Evolutionary conservation across 2,329 filamentous ascomycete species (phyloP).

Genomic region (Ilyonectria robusta): DNA sequence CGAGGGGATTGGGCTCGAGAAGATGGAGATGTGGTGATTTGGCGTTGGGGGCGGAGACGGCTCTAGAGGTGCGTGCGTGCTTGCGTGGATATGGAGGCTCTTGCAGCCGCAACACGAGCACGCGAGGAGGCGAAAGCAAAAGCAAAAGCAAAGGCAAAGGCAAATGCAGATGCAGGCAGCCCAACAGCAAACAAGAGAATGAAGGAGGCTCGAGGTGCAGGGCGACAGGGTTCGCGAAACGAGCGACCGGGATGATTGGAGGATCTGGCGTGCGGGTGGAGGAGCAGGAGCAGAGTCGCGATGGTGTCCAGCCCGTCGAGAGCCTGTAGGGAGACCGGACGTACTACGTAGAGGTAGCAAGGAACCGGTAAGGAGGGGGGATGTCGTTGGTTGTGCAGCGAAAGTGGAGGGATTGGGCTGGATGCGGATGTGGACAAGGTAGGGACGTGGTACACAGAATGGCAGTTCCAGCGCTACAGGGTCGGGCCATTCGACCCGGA

Average conservation of each 20-base stretch:
- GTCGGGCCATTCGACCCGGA: not conserved
- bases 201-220: constrained; percentile 44
- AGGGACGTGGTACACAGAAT: constrained; percentile 11
- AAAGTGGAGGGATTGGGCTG: constrained; percentile 16
- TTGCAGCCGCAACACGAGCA: constrained; percentile 32
- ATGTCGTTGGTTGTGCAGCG: constrained; percentile 9
- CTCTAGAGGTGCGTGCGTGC: constrained; percentile 29
- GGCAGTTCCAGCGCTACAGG: constrained; percentile 16
- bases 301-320: constrained; percentile 15
- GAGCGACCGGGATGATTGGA: constrained; percentile 44
- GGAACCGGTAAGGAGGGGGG: not conserved
- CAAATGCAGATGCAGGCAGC: constrained; percentile 36
- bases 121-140: constrained; percentile 17
- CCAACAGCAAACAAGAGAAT: constrained; percentile 37
- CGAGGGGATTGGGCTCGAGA: constrained; percentile 22
- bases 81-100: constrained; percentile 44
- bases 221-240: constrained; percentile 43
- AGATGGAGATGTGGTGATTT: constrained; percentile 21
- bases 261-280: constrained; percentile 41
- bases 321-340: not conserved
- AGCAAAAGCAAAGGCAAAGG: constrained; percentile 16
- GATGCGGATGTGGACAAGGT: constrained; percentile 7
- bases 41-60: constrained; percentile 35
- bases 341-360: not conserved
- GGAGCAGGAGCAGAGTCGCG: constrained; percentile 38